Evolutionary conservation across 495 filamentous ascomycete genomes (phyloP).

Genomic region (Penicillium atrosanguineum): DNA sequence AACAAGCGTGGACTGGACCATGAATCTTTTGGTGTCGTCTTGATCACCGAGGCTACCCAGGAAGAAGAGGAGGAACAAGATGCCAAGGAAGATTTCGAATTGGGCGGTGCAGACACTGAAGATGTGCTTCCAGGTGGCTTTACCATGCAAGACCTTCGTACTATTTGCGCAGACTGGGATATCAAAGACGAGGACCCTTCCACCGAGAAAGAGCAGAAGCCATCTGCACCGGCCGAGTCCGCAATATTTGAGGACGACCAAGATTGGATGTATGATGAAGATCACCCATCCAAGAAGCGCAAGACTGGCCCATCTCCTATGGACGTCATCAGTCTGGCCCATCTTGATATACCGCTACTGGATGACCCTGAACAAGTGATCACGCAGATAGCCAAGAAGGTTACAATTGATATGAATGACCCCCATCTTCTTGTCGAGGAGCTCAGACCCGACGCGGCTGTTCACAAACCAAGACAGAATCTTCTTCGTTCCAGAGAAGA

Average conservation of each 20-base stretch:
- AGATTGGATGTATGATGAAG: conserved; percentile 47
- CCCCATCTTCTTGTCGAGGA: conserved; percentile 79
- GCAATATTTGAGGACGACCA: conserved; percentile 41
- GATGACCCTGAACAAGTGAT: conserved; percentile 63
- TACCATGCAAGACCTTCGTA: conserved; percentile 69
- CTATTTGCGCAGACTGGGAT: conserved; percentile 84
- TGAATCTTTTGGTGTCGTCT: conserved; percentile 55
- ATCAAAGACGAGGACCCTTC: conserved; percentile 43
- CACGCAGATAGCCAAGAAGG: conserved; percentile 65
- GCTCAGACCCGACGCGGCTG: conserved; percentile 48
- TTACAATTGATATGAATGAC: conserved; percentile 87
- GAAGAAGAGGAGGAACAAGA: conserved; percentile 55
- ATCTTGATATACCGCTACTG: conserved; percentile 50
- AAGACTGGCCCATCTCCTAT: conserved; percentile 40
- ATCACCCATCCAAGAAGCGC: conserved; percentile 48
- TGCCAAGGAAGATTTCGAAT: conserved; percentile 58
- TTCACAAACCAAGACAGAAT: conserved; percentile 36
- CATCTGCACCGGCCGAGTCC: conserved; percentile 8
- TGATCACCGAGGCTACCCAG: conserved; percentile 52
- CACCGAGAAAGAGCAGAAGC: conserved; percentile 29
- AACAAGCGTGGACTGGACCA: conserved; percentile 55
- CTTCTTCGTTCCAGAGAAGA: conserved; percentile 35
- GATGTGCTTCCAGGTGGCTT: conserved; percentile 56
- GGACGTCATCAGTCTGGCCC: conserved; percentile 43
- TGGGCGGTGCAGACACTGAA: conserved; percentile 51